Percentiles rank a stretch among this genome's conserved stretches.
phyloP scores from a whole-genome alignment of 768 basidiomycete genomes.

The Cytidiella melzeri region DNA sequence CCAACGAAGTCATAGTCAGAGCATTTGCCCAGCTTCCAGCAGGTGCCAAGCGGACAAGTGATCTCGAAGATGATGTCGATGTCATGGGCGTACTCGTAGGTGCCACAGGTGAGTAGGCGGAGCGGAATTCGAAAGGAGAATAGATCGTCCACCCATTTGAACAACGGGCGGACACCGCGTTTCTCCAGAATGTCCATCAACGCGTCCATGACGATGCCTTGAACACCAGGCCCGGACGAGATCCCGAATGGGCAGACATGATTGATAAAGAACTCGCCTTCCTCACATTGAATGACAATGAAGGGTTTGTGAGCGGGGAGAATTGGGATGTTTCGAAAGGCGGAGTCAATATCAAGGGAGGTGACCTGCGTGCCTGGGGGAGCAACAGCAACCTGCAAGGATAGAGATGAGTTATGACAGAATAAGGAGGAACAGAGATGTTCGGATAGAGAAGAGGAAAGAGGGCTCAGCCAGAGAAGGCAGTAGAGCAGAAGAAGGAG shows the following conservation, averaged over 20 bases:
- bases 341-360: constrained; percentile 34
- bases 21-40: constrained; percentile 28
- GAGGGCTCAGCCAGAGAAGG: too few relatives aligned
- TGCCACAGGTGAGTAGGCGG: too few relatives aligned
- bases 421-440: too few relatives aligned
- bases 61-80: constrained; percentile 25
- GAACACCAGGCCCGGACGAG: constrained; percentile 29
- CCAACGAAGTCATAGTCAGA: constrained; percentile 16
- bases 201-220: constrained; percentile 30
- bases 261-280: constrained; percentile 29
- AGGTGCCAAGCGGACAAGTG: constrained; percentile 21
- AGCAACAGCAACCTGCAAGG: too few relatives aligned
- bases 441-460: too few relatives aligned
- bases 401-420: too few relatives aligned
- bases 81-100: constrained; percentile 22
- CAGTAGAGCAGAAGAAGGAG: too few relatives aligned
- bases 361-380: constrained; percentile 31
- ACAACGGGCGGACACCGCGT: constrained; percentile 17
- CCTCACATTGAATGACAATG: constrained; percentile 29
- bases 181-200: constrained; percentile 24
- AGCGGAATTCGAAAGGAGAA: constrained; percentile 21
- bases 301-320: constrained; percentile 29
- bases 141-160: constrained; percentile 37
- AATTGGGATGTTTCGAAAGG: constrained; percentile 32
- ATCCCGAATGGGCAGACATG: constrained; percentile 26